Evolutionary conservation across 1,139 yeast genomes (phyloP).

Genomic region (Diutina siamensis): DNA sequence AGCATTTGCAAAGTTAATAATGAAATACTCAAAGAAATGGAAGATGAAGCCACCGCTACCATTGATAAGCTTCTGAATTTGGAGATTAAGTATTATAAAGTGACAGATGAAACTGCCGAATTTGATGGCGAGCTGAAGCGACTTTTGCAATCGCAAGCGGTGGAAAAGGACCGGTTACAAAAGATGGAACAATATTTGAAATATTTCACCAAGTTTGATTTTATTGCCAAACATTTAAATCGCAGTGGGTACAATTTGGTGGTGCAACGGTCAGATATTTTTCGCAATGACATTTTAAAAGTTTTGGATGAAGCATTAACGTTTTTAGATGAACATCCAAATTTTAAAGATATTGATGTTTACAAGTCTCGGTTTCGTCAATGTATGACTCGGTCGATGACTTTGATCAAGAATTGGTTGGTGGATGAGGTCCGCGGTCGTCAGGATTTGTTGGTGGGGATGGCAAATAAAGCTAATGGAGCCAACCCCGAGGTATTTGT

Average conservation of each 20-base stretch:
- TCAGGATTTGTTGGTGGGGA: background rate
- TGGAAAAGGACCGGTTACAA: slow-evolving; percentile 30
- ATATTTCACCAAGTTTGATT: slow-evolving; percentile 61
- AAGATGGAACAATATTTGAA: slow-evolving; percentile 43
- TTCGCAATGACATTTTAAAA: slow-evolving; percentile 31
- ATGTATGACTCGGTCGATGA: slow-evolving; percentile 73
- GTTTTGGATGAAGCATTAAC: slow-evolving; percentile 46
- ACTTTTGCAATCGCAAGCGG: slow-evolving; percentile 39
- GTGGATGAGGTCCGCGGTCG: slow-evolving; percentile 36
- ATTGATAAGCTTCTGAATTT: slow-evolving; percentile 31
- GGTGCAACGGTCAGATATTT: slow-evolving; percentile 34
- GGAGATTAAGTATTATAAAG: slow-evolving; percentile 40
- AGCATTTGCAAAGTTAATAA: slow-evolving; percentile 26
- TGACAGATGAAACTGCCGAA: slow-evolving; percentile 47
- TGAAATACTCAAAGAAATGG: slow-evolving; percentile 23
- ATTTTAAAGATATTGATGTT: slow-evolving; percentile 58
- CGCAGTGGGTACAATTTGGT: slow-evolving; percentile 54
- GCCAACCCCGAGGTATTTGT: slow-evolving; percentile 10
- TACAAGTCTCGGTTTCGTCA: slow-evolving; percentile 70
- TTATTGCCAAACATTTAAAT: slow-evolving; percentile 56
- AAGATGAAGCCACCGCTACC: slow-evolving; percentile 30
- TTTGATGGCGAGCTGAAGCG: slow-evolving; percentile 50
- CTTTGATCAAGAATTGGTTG: slow-evolving; percentile 61
- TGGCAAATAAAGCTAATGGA: slow-evolving; percentile 1
- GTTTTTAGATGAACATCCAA: slow-evolving; percentile 26